Base-by-base conservation (phyloP, 192 early-diverging fungal genomes). In the Jimgerdemannia flammicorona region DNA sequence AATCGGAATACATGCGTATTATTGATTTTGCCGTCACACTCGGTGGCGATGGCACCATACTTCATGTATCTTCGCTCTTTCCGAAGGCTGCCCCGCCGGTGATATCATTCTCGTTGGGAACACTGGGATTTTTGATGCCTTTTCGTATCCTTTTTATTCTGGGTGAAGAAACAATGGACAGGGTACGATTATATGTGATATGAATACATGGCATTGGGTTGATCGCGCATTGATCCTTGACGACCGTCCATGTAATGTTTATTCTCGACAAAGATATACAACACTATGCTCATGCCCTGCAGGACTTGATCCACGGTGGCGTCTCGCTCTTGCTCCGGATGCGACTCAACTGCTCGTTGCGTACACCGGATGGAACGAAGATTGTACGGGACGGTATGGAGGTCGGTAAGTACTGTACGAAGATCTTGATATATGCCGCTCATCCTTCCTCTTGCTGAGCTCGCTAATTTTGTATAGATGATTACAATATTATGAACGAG, bases 61-160 rank as follows among this genome's bases (percentile, higher is more conserved):
- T 97, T 70, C 94, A 97, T 74, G 84, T 93, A 2, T 93, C 94
- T 3, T 93, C 91, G 8, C 79, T 97, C 41, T 97, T 97, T 78
- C 86, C 86, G 17, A 78, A 82, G 29, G 80, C 84, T 10, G 92
- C 91, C 6, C 96, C 96, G 39, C 96, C 96, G 8, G 90, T 98
- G n/a, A 82, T 97, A 65, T 95, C 95, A 8, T 98, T 98, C 70
- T 98, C 96, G 8, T 85, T 98, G 84, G 96, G 96, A 10, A 95
- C 95, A 4, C 79, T 98, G 3, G 94, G 95, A 0, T 98, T 98
- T 73, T 86, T 98, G n/a, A 82, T 96, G 74, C 94, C 95, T 8
- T 97, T 93, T 80, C 84, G 88, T 90, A 86, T 59, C 49, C 49
- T 59, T 59, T 10, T 6, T 59, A 14, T 14, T 59, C 14, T 6